Evolutionary conservation across 2,329 filamentous ascomycete genomes (phyloP), one percentile per base, ranked within the genome.

Genomic region (Atkinsonella hypoxylon): DNA sequence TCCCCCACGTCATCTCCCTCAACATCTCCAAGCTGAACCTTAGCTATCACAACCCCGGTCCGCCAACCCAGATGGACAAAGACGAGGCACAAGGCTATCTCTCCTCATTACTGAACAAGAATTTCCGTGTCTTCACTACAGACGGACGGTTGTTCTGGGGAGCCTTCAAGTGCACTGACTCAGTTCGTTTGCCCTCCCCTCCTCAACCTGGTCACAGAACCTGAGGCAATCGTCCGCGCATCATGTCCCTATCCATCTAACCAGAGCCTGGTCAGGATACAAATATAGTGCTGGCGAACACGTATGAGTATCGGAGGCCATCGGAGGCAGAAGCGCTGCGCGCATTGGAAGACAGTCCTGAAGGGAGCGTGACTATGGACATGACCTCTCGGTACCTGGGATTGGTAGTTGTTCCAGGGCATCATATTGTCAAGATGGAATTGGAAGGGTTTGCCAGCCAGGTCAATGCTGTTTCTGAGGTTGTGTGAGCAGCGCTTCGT

Each of bases 101-200:
- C 30, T 65, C 68, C 34, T 79, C 82, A 22, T 78, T 94, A 47
- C 73, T 95, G 48, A 87, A 87, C 65, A 87, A 87, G 65, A 87
- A 81, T 39, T 70, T 97, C 34, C 83, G 89, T 52, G 72, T 97
- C 50, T 79, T 86, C 59, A 87, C 85, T 13, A 87, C 82, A 4
- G 91, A 97, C 64, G 81, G 80, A 15, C 87, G 93, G 53, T 82
- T 95, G 65, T 98, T 97, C 67, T 81, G 89, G 50, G 93, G 93
- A 18, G 77, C 82, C 56, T 87, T 98, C 70, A 96, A 94, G 69
- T 98, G 93, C 72, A 96, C 90, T 31, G 93, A 98, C 72, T 82
- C 85, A 53, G 89, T 94, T 70, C 47, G 78, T 74, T 36, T 15
- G 30, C n/a, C 30, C 18, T 12, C 26, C 4, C 30, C 12, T 1